Evolutionary conservation across 2,329 filamentous ascomycete species (phyloP).

Genomic region (Paracamarosporium sp.): DNA sequence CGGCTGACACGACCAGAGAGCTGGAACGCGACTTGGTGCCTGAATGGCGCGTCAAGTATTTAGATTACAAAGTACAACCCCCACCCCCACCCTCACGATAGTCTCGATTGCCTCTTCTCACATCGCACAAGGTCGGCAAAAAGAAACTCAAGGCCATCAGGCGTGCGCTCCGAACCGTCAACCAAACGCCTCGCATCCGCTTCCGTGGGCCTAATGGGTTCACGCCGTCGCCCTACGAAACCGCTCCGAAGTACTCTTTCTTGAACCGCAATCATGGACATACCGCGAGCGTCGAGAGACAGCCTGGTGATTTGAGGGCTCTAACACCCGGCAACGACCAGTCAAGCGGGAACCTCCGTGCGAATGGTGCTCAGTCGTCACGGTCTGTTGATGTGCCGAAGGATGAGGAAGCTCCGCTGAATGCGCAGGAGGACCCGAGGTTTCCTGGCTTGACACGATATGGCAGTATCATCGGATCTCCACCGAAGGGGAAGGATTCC

Average conservation of each 20-base stretch:
- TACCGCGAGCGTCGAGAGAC: constrained; percentile 22
- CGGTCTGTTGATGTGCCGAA: constrained; percentile 18
- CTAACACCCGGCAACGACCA: constrained; percentile 33
- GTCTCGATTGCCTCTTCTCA: constrained; percentile 18
- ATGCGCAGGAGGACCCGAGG: constrained; percentile 17
- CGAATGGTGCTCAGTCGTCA: constrained; percentile 20
- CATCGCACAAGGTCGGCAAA: constrained; percentile 68
- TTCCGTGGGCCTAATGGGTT: constrained; percentile 41
- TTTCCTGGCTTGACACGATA: constrained; percentile 57
- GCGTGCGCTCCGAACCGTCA: constrained; percentile 70
- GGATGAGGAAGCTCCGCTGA: constrained; percentile 43
- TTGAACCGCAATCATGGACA: constrained; percentile 42
- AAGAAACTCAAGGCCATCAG: constrained; percentile 87
- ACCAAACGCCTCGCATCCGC: constrained; percentile 57
- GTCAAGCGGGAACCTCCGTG: constrained; percentile 20
- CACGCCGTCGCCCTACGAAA: constrained; percentile 41
- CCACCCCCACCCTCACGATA: neutral
- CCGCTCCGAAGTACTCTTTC: constrained; percentile 51
- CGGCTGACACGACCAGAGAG: constrained; percentile 60
- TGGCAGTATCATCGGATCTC: constrained; percentile 68
- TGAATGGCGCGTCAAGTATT: constrained; percentile 93
- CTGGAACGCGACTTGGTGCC: constrained; percentile 87
- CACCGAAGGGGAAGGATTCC: constrained; percentile 29
- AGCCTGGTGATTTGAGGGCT: constrained; percentile 31
- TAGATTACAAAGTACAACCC: constrained; percentile 80